These are phyloP conservation scores for Tulasnella sp. DNA, from an alignment of 768 basidiomycete genomes.

Conservation along the genomic window DNA sequence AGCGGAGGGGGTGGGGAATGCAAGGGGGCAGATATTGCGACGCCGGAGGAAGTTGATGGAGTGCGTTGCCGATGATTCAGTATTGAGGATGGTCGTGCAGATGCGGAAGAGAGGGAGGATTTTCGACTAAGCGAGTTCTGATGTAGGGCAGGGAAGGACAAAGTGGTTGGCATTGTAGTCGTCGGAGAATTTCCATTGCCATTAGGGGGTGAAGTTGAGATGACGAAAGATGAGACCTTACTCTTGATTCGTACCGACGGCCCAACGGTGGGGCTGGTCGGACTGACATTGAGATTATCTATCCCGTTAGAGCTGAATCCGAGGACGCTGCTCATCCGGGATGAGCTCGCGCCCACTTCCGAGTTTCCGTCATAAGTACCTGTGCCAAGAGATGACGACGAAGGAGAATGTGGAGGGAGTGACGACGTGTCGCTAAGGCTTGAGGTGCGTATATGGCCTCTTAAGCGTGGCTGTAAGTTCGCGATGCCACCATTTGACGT, in stretches of 20 bases:
- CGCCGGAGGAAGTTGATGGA: conserved; percentile 1
- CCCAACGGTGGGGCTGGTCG: no score
- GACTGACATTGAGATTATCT: no score
- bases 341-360: no score
- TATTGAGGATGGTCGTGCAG: not conserved
- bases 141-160: not conserved
- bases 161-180: not conserved
- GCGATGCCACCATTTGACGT: no score
- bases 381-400: no score
- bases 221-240: conserved; percentile 7
- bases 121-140: not conserved
- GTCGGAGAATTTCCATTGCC: not conserved
- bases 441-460: no score
- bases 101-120: conserved; percentile 2
- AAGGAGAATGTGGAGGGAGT: no score
- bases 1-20: not conserved
- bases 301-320: no score
- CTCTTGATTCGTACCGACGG: conserved; percentile 8
- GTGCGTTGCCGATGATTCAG: not conserved
- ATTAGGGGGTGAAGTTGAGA: not conserved
- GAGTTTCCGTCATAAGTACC: no score
- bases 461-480: no score
- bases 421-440: no score
- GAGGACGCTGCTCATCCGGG: no score
- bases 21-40: not conserved